A percentile compares a stretch with the other conserved stretches of the same genome.
These are phyloP conservation scores for Cephaloascus fragrans DNA, from an alignment of 805 yeast genomes.

Conservation along the genomic window DNA sequence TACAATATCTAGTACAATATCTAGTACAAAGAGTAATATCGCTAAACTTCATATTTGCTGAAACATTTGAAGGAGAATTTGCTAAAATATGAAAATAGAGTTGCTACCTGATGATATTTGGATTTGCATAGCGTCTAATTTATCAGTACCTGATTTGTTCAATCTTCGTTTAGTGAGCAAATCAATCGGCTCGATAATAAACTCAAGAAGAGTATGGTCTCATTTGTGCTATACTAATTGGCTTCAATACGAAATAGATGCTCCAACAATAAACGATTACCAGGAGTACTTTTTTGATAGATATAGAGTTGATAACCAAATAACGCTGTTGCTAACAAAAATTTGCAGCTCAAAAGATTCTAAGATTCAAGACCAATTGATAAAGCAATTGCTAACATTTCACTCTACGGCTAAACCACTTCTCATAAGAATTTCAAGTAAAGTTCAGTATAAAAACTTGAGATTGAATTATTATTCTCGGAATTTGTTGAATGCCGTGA, in stretches of 20 bases:
- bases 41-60: too few species aligned
- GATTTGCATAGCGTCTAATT: constrained; percentile 1
- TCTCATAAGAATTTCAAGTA: neutral
- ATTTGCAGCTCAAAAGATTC: neutral
- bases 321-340: neutral
- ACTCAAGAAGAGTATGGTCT: constrained; percentile 3
- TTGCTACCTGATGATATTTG: constrained; percentile 2
- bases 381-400: neutral
- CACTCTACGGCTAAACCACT: neutral
- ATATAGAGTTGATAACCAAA: neutral
- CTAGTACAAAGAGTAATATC: too few species aligned
- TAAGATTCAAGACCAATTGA: neutral
- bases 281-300: neutral
- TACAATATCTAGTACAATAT: too few species aligned
- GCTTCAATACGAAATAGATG: neutral
- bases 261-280: neutral
- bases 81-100: too few species aligned
- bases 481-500: neutral
- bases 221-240: neutral
- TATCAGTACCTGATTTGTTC: constrained; percentile 1
- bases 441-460: neutral
- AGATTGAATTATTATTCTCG: neutral
- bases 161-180: constrained; percentile 1
- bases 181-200: neutral
- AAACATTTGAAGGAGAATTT: too few species aligned